Evolutionary conservation across 2,329 filamentous ascomycete genomes (phyloP).

Genomic region (Fusarium cicatricum): DNA sequence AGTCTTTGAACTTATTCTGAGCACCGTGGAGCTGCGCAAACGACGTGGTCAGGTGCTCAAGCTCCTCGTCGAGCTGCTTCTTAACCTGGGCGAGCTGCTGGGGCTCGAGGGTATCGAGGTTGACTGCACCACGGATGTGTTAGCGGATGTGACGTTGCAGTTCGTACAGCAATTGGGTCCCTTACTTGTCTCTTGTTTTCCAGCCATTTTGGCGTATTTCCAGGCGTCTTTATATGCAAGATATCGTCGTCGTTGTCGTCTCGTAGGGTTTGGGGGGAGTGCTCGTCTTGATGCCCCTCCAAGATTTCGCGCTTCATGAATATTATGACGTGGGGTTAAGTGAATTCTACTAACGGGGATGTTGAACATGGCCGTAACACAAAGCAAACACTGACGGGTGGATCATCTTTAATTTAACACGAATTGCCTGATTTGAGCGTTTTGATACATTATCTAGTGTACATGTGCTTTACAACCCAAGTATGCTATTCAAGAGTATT

Average conservation of each 20-base stretch:
- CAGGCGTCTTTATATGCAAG: constrained; percentile 10
- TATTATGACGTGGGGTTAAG: constrained; percentile 45
- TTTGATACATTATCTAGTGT: constrained; percentile 6
- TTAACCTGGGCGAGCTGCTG: constrained; percentile 92
- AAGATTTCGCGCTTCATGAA: constrained; percentile 38
- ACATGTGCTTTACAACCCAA: constrained; percentile 9
- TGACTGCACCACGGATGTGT: constrained; percentile 51
- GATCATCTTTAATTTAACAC: too few relatives aligned
- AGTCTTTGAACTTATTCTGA: constrained; percentile 92
- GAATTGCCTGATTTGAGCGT: too few relatives aligned
- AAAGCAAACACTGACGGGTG: too few relatives aligned
- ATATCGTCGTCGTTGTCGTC: constrained; percentile 9
- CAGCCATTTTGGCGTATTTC: constrained; percentile 42
- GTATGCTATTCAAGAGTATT: not conserved
- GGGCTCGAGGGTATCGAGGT: constrained; percentile 77
- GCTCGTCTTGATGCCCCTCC: constrained; percentile 37
- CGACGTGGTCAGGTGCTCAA: constrained; percentile 90
- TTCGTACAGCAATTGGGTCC: too few relatives aligned
- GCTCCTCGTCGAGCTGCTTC: constrained; percentile 94
- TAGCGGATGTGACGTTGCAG: not conserved
- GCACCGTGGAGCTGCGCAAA: constrained; percentile 90
- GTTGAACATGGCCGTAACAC: not conserved
- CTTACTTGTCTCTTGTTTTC: constrained; percentile 47
- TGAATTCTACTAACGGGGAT: constrained; percentile 45
- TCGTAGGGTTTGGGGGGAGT: not conserved